Conservation (phyloP, 208 protist genomes). For the Naegleria lovaniensis region DNA sequence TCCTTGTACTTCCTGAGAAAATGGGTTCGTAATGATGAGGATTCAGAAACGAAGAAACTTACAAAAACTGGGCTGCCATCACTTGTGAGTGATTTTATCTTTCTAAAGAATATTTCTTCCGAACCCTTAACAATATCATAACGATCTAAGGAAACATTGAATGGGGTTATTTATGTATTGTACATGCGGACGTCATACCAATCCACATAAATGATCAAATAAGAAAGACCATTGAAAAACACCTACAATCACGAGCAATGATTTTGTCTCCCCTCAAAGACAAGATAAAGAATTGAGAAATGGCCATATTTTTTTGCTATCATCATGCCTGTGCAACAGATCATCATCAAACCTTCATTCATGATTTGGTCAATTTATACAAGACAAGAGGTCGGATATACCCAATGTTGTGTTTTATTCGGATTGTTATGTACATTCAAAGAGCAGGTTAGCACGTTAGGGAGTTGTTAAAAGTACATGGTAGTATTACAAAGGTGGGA, state of each 20-base stretch:
- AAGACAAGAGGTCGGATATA: too few species aligned
- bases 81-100: conserved; percentile 59
- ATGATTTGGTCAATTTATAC: too few species aligned
- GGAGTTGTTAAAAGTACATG: too few species aligned
- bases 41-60: too few species aligned
- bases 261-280: conserved; percentile 68
- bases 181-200: too few species aligned
- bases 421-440: too few species aligned
- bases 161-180: conserved; percentile 4
- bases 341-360: too few species aligned
- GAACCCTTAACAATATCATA: conserved; percentile 56
- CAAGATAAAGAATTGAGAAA: conserved; percentile 73
- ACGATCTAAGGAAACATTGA: conserved; percentile 43
- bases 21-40: conserved; percentile 34
- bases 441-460: too few species aligned
- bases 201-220: too few species aligned
- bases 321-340: too few species aligned
- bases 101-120: conserved; percentile 72
- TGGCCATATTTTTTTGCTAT: background rate
- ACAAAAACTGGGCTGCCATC: conserved; percentile 43
- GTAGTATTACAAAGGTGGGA: too few species aligned
- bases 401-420: too few species aligned
- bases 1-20: conserved; percentile 57
- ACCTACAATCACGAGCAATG: conserved; percentile 62
- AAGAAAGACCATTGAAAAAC: background rate